phyloP scores from a whole-genome alignment of 2,329 filamentous ascomycete species.

The Chrysoporthe deuterocubensis region DNA sequence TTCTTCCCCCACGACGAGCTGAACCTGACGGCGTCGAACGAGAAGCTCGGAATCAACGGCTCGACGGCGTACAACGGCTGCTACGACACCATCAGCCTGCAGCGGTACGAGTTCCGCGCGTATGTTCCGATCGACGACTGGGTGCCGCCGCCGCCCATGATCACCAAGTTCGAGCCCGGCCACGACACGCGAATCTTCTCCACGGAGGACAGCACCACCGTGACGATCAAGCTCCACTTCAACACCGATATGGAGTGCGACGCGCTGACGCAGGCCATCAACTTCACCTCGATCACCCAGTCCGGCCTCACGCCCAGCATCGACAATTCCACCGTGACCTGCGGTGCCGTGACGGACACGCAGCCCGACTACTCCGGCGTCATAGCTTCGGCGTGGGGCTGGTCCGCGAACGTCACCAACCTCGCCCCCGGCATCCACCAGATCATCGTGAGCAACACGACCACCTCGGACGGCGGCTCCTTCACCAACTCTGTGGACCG shows the following conservation, averaged over 20 bases:
- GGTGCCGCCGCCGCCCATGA: constrained; percentile 55
- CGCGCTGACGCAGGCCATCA: constrained; percentile 51
- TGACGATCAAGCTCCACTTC: constrained; percentile 56
- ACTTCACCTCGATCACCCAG: constrained; percentile 56
- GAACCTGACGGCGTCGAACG: constrained; percentile 48
- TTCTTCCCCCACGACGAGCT: constrained; percentile 65
- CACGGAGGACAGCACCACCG: constrained; percentile 39
- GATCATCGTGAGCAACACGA: constrained; percentile 59
- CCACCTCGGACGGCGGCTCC: constrained; percentile 42
- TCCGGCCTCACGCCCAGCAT: constrained; percentile 22
- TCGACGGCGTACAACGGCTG: constrained; percentile 57
- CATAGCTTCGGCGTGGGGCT: constrained; percentile 57
- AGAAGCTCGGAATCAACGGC: constrained; percentile 50
- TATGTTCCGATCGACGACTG: constrained; percentile 60
- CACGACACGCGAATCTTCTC: constrained; percentile 65
- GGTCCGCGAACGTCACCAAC: constrained; percentile 36
- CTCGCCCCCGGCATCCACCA: constrained; percentile 63
- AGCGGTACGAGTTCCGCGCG: constrained; percentile 60
- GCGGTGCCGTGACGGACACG: constrained; percentile 20
- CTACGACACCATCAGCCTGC: constrained; percentile 53
- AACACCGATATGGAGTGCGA: constrained; percentile 61
- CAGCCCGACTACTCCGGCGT: constrained; percentile 49
- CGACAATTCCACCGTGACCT: constrained; percentile 17
- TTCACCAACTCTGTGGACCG: constrained; percentile 57
- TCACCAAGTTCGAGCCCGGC: constrained; percentile 63